A percentile compares a stretch with the other conserved stretches of the same genome.
phyloP scores from a whole-genome alignment of 2,329 filamentous ascomycete species.

The Mariannaea elegans region DNA sequence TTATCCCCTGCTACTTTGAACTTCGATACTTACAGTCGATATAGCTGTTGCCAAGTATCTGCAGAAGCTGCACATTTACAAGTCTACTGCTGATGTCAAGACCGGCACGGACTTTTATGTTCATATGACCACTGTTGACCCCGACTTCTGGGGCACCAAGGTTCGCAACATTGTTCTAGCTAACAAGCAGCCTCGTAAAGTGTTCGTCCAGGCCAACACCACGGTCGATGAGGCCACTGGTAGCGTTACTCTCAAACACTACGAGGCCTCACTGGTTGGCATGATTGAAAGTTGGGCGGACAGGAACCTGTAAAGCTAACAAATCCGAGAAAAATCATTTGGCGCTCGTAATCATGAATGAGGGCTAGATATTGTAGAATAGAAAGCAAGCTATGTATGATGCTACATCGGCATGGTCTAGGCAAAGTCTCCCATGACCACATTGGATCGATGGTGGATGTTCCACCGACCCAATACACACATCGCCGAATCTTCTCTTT shows the following conservation, averaged over 20 bases:
- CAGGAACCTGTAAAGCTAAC: slow-evolving; percentile 54
- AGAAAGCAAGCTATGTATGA: slow-evolving; percentile 21
- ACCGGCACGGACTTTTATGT: slow-evolving; percentile 83
- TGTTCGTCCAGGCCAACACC: slow-evolving; percentile 96
- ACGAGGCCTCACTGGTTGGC: slow-evolving; percentile 81
- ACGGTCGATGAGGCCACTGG: slow-evolving; percentile 73
- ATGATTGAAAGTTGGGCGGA: slow-evolving; percentile 87
- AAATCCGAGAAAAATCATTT: not conserved
- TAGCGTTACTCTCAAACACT: slow-evolving; percentile 82
- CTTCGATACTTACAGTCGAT: slow-evolving; percentile 32
- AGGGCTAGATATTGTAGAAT: slow-evolving; percentile 24
- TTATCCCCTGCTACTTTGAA: not conserved
- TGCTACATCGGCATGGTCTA: slow-evolving; percentile 9
- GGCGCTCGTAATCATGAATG: slow-evolving; percentile 18
- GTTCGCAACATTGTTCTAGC: slow-evolving; percentile 78
- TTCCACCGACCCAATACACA: slow-evolving; percentile 10
- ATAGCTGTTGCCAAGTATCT: slow-evolving; percentile 83
- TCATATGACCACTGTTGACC: slow-evolving; percentile 82
- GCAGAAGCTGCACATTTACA: slow-evolving; percentile 92
- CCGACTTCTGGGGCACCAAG: slow-evolving; percentile 84
- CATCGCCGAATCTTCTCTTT: slow-evolving; percentile 25
- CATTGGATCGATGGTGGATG: slow-evolving; percentile 8
- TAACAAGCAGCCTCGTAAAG: slow-evolving; percentile 85
- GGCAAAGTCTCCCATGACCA: not conserved
- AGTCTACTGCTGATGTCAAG: slow-evolving; percentile 85